Percentiles rank a stretch among this genome's conserved stretches.
These are phyloP conservation scores for Arachnopeziza araneosa DNA, from an alignment of 2,329 filamentous ascomycete species.

Conservation along the genomic window DNA sequence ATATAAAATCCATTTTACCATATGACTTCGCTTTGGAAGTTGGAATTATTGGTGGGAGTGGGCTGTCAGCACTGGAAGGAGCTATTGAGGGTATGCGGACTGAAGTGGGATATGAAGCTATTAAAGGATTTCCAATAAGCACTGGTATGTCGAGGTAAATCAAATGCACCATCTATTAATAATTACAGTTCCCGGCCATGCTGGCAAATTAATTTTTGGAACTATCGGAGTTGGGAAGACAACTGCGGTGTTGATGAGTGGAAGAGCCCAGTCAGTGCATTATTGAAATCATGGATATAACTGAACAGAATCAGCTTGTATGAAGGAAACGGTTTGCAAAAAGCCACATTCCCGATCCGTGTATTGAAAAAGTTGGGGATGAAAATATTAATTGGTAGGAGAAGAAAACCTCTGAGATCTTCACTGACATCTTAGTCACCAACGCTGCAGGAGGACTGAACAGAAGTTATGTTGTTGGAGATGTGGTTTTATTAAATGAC, in stretches of 20 bases:
- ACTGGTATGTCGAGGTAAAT: conserved; percentile 9
- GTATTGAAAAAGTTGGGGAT: conserved; percentile 59
- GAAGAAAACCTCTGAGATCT: not conserved
- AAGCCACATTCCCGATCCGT: conserved; percentile 57
- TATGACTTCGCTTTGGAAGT: conserved; percentile 6
- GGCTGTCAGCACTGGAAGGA: conserved; percentile 12
- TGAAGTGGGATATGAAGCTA: conserved; percentile 11
- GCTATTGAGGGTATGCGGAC: conserved; percentile 3
- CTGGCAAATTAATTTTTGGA: conserved; percentile 18
- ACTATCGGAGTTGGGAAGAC: conserved; percentile 5
- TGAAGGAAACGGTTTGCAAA: conserved; percentile 59
- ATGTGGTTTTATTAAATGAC: conserved; percentile 61
- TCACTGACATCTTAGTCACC: conserved; percentile 42
- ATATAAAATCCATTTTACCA: conserved; percentile 4
- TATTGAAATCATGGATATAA: not conserved
- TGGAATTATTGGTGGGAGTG: conserved; percentile 17
- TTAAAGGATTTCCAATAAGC: conserved; percentile 17
- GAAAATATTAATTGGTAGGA: conserved; percentile 41
- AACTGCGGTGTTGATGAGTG: conserved; percentile 15
- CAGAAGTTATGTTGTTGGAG: conserved; percentile 56
- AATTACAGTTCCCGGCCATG: conserved; percentile 13
- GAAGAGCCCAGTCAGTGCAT: conserved; percentile 16
- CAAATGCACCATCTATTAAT: not conserved
- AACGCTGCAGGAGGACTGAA: conserved; percentile 64
- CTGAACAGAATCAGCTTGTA: conserved; percentile 45